These are phyloP conservation scores for Colletotrichum acutatum DNA, from an alignment of 2,329 filamentous ascomycete genomes.

Conservation along the genomic window DNA sequence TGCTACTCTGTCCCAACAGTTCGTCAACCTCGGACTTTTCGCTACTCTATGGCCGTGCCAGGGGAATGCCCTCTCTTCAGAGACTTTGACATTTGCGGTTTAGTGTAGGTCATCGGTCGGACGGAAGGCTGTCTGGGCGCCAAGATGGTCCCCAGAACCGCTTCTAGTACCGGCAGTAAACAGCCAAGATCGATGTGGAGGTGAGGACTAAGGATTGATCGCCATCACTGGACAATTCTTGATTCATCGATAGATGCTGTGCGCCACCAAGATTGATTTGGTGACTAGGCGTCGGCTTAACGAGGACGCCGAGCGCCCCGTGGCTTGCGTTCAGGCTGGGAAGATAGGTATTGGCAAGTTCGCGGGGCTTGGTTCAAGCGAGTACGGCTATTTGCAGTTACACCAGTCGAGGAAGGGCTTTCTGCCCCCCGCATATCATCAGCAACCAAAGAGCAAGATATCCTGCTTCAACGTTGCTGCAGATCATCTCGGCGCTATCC, in stretches of 20 bases:
- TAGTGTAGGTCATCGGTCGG: constrained; percentile 6
- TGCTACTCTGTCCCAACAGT: background rate
- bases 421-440: background rate
- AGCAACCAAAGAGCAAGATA: background rate
- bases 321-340: background rate
- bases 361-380: background rate
- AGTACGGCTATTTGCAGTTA: background rate
- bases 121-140: constrained; percentile 26
- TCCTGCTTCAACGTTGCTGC: background rate
- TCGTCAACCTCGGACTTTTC: background rate
- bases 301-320: background rate
- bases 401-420: background rate
- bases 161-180: background rate
- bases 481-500: background rate
- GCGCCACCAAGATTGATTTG: background rate
- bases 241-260: background rate
- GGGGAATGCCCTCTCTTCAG: background rate
- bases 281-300: background rate
- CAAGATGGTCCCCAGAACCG: background rate
- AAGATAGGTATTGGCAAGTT: background rate
- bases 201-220: background rate
- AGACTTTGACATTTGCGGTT: background rate
- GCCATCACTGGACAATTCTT: background rate
- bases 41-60: background rate
- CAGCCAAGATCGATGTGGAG: background rate